A percentile compares a stretch with the other conserved stretches of the same genome.
These are phyloP conservation scores for Amanita subjunquillea DNA, from an alignment of 768 basidiomycete species.

Conservation along the genomic window DNA sequence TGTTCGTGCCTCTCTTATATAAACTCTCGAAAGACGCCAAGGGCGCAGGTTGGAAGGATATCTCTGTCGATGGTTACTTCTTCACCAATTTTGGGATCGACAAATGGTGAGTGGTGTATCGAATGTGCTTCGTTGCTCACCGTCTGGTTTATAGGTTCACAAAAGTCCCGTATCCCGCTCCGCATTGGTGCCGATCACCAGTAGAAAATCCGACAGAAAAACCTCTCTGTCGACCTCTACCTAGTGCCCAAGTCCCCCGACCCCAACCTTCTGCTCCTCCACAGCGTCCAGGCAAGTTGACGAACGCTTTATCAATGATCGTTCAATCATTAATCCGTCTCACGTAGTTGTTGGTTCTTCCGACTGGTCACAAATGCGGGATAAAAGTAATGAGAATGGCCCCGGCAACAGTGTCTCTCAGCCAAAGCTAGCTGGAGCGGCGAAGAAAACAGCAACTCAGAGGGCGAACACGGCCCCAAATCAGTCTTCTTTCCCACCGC, in stretches of 20 bases:
- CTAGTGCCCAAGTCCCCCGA: neutral
- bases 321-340: neutral
- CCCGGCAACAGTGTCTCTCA: neutral
- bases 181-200: neutral
- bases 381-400: no score
- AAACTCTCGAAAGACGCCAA: neutral
- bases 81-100: constrained; percentile 28
- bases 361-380: neutral
- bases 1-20: neutral
- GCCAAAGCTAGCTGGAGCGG: neutral
- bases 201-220: neutral
- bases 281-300: neutral
- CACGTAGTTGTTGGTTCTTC: neutral
- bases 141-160: neutral
- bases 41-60: constrained; percentile 39
- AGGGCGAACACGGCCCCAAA: no score
- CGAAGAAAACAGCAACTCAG: neutral
- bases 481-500: no score
- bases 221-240: constrained; percentile 1
- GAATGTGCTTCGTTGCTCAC: neutral
- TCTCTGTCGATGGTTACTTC: constrained; percentile 30
- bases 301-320: neutral
- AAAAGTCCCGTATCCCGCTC: neutral
- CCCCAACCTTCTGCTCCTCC: neutral
- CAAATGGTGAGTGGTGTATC: constrained; percentile 18